Base-by-base conservation (phyloP, 139 green algal species). In the Chlamydomonas urium region DNA sequence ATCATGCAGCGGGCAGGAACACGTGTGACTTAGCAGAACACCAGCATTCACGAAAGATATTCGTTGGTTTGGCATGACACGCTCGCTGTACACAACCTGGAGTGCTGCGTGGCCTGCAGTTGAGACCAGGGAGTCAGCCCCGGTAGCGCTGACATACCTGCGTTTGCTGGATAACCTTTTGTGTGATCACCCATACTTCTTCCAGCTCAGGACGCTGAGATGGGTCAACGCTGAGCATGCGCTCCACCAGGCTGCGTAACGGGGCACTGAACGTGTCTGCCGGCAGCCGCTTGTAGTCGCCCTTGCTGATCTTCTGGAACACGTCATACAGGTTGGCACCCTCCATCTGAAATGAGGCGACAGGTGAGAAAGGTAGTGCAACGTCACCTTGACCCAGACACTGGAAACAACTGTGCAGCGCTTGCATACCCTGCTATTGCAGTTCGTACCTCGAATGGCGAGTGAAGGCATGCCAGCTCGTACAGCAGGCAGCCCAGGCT, bases 401-500 rank as follows among this genome's bases (percentile, higher is more conserved):
- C n/a, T n/a, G n/a, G n/a, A n/a, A n/a, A n/a, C n/a, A n/a, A n/a
- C n/a, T n/a, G n/a, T n/a, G n/a, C n/a, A n/a, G n/a, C n/a, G n/a
- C n/a, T n/a, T n/a, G n/a, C n/a, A n/a, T n/a, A n/a, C 45, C 45
- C 45, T 56, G 45, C 17, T 56, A 56, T n/a, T n/a, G n/a, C n/a
- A n/a, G n/a, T n/a, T n/a, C 71, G 32, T 24, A 72, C 74, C 74
- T 88, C 83, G 66, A 88, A 88, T 1, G 83, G 83, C 4, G 72
- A 81, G 23, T 68, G 75, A 34, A 88, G 80, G 37, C 66, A 74
- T 10, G 80, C 77, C 37, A 88, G 74, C 75, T 88, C 83, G 58
- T 88, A 88, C 62, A 88, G 69, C 72, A 88, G 66, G 67, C 83
- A 88, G 32, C 83, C 83, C 71, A 85, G 69, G 62, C 66, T 80